Evolutionary conservation across 139 green algal genomes (phyloP), one percentile per base, ranked within the genome.

Genomic region (Picochlorum sp.): DNA sequence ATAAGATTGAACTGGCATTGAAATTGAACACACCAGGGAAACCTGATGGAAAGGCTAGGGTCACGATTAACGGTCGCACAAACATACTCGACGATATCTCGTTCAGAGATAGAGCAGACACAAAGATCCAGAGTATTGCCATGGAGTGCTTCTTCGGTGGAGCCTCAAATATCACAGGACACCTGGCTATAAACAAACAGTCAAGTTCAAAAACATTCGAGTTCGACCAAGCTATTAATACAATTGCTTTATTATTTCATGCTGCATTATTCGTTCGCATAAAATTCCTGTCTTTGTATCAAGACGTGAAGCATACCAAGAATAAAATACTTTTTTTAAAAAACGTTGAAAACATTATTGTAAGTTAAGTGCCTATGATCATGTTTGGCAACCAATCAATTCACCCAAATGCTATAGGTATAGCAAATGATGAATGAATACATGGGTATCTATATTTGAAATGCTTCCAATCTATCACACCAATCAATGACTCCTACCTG

Each of bases 31-130:
- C 51, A 49, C 23, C 52, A n/a, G 26, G 26, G 9, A 15, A 21
- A 20, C 4, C 51, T 34, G 52, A 70, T 51, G 64, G 64, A 3
- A 51, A 61, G 28, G 18, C 64, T 32, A 54, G 60, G 37, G 23
- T 70, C 18, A 64, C 5, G 13, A 18, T 52, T n/a, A 65, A 70
- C 28, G 64, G n/a, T n/a, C 30, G 30, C 2, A 62, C 56, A 62
- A 62, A 62, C 15, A 54, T 14, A 16, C 56, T 62, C 6, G 56
- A 62, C n/a, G 56, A 62, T 45, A 14, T 62, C 6, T 54, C 32
- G 6, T 62, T 54, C 56, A 56, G 56, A 62, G 32, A 62, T 20
- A 54, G 30, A 45, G 8, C 16, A 28, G 56, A 45, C 18, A 62
- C 56, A 44, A 44, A 45, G 32, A 54, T 62, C n/a, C 30, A 62